Evolutionary conservation across 306 rosid genomes (phyloP), one percentile per base, ranked within the genome.

Genomic region (Amphicarpaea edgeworthii): DNA sequence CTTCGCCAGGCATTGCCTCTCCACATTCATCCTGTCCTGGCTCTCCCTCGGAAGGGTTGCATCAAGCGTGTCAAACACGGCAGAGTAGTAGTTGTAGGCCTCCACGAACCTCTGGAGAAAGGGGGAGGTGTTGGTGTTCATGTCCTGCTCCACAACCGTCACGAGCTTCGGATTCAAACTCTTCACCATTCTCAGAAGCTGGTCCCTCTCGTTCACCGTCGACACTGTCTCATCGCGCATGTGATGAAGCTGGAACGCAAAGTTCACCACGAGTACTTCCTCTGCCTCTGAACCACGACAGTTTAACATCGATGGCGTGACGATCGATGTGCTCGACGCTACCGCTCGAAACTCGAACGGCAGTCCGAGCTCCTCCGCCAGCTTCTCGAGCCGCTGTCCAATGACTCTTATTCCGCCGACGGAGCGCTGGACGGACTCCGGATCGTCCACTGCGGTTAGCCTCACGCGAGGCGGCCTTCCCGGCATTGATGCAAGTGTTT

Each of bases 211-310:
- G 21, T 94, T 94, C 46, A 88, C 86, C 0, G 97, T 94, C 5
- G 98, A 91, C 14, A 94, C 98, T 5, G 93, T 94, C 75, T 94
- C 98, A 23, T 94, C 97, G 0, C 88, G 96, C 97, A 94, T 92
- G 86, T 94, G 98, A 71, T 94, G 98, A 64, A 94, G 98, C 85
- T 87, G 95, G 70, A 91, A 94, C 14, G 97, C 94, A 68, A 91
- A 94, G 84, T 94, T 94, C 28, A 94, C 91, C 6, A 94, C 50
- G 8, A 94, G 86, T 49, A 93, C 95, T 81, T 94, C 98, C 50
- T 93, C 98, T 0, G 88, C 91, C n/a, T n/a, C n/a, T n/a, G n/a
- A n/a, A n/a, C n/a, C n/a, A 53, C 80, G 85, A 74, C 90, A 83
- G 24, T 81, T 80, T 24, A 94, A 91, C 93, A 90, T 90, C 37